A percentile compares a stretch with the other conserved stretches of the same genome.
Evolutionary conservation across 2,329 filamentous ascomycete genomes (phyloP).

Genomic region (Pseudophaeomoniella oleicola): DNA sequence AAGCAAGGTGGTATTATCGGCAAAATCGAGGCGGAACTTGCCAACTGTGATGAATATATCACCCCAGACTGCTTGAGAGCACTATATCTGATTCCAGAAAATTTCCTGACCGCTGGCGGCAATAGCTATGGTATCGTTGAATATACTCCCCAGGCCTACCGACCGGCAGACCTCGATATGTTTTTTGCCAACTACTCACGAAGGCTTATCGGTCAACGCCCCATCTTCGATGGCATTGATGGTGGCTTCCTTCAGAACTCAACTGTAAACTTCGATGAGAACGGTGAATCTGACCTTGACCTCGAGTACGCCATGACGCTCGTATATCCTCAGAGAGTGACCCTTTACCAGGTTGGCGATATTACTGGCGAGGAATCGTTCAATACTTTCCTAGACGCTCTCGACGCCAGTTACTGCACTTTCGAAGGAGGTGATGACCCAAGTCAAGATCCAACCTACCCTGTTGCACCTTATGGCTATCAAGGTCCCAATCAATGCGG

Average conservation of each 20-base stretch:
- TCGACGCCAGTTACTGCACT: constrained; percentile 39
- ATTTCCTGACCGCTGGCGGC: constrained; percentile 16
- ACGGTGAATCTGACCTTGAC: constrained; percentile 33
- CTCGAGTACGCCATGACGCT: constrained; percentile 34
- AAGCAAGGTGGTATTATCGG: constrained; percentile 16
- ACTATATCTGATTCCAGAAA: constrained; percentile 27
- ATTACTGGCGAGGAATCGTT: constrained; percentile 18
- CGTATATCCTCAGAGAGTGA: constrained; percentile 31
- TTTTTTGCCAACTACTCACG: constrained; percentile 21
- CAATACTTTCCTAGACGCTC: constrained; percentile 37
- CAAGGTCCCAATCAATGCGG: constrained; percentile 32
- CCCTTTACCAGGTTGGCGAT: constrained; percentile 21
- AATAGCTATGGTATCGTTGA: constrained; percentile 35
- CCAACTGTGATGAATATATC: constrained; percentile 36
- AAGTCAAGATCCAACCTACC: constrained; percentile 36
- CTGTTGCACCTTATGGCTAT: constrained; percentile 29
- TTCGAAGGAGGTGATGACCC: constrained; percentile 34
- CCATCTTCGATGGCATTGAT: constrained; percentile 24
- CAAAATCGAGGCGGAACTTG: constrained; percentile 24
- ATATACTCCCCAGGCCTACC: constrained; percentile 30
- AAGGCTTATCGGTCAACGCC: constrained; percentile 19
- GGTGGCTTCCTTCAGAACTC: constrained; percentile 18
- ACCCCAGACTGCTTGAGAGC: constrained; percentile 36
- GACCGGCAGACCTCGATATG: constrained; percentile 25
- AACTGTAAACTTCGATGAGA: constrained; percentile 16